Conservation (phyloP, 345 rosid species). For the Populus davidiana region DNA sequence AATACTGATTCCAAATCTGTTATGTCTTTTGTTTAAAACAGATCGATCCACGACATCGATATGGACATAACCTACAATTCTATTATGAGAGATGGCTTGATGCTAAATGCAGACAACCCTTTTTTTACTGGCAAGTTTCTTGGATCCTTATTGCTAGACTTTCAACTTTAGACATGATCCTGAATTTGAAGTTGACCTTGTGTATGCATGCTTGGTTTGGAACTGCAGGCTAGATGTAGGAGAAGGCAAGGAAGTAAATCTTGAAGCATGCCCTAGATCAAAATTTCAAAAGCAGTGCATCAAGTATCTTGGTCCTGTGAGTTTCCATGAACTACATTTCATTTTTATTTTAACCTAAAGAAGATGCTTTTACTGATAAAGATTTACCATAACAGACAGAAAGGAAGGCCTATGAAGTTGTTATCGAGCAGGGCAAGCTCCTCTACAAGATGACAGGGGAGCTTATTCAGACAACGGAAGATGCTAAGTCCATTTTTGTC, state of each 20-base stretch:
- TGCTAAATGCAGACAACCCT: constrained; percentile 84
- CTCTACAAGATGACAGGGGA: constrained; percentile 58
- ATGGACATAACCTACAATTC: constrained; percentile 83
- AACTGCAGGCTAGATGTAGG: constrained; percentile 85
- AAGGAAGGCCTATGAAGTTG: constrained; percentile 74
- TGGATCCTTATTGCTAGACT: constrained; percentile 1
- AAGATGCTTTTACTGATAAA: constrained; percentile 7
- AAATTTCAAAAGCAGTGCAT: constrained; percentile 87
- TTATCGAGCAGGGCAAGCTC: constrained; percentile 63
- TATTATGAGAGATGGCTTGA: constrained; percentile 79
- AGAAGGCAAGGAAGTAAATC: constrained; percentile 82
- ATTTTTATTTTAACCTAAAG: neutral
- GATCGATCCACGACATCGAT: constrained; percentile 94
- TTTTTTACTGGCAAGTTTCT: constrained; percentile 79
- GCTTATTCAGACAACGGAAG: constrained; percentile 50
- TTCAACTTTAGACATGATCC: neutral
- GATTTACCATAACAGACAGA: constrained; percentile 50
- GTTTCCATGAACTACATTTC: constrained; percentile 16
- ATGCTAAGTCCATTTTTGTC: constrained; percentile 89
- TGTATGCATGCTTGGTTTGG: neutral
- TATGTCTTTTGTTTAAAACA: constrained; percentile 20
- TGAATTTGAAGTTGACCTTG: constrained; percentile 16
- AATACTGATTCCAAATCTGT: constrained; percentile 18
- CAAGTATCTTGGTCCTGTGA: constrained; percentile 88
- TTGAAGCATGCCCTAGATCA: constrained; percentile 67